Evolutionary conservation across 1,139 yeast genomes (phyloP), one percentile per base, ranked within the genome.

Genomic region (Suhomyces yuchorum): DNA sequence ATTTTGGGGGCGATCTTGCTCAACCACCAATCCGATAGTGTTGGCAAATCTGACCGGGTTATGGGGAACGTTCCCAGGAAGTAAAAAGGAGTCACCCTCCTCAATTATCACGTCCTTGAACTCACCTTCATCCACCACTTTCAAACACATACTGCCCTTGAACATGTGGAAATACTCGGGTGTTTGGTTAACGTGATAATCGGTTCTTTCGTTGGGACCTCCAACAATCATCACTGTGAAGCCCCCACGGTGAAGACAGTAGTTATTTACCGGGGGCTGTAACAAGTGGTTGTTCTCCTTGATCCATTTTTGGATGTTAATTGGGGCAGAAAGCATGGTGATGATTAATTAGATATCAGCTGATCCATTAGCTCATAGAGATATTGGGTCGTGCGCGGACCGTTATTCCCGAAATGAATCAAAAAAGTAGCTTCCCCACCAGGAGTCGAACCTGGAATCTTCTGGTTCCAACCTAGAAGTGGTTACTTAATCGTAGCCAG

Each of bases 381-480:
- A 33, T 33, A 33, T 12, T 11, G 1, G 30, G 28, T 4, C 26
- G 39, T 36, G 39, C 18, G 7, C n/a, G 5, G 2, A 20, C 28
- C 39, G 12, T 5, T 5, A 2, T 3, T 22, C 6, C 3, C 5
- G 14, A 11, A 11, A 7, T 17, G 20, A 8, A 14, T 5, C 20
- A 41, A 74, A 77, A 75, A 66, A 61, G 55, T 68, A 76, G 77
- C 91, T 85, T 85, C 91, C 91, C 89, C 91, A 85, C 90, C 90
- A 85, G 91, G 91, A 85, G 85, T 85, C 88, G 91, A 85, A 85
- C 91, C 91, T 85, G 89, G 90, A 85, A 84, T 85, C 91, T 84
- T 83, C 89, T 84, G 90, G 90, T 85, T 82, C 75, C 84, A 61
- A 57, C 61, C 56, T 46, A 50, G 77, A 71, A 71, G 77, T 72